Evolutionary conservation across 352 stramenopile species (phyloP), one percentile per base, ranked within the genome.

Genomic region (Phytophthora fragariae): DNA sequence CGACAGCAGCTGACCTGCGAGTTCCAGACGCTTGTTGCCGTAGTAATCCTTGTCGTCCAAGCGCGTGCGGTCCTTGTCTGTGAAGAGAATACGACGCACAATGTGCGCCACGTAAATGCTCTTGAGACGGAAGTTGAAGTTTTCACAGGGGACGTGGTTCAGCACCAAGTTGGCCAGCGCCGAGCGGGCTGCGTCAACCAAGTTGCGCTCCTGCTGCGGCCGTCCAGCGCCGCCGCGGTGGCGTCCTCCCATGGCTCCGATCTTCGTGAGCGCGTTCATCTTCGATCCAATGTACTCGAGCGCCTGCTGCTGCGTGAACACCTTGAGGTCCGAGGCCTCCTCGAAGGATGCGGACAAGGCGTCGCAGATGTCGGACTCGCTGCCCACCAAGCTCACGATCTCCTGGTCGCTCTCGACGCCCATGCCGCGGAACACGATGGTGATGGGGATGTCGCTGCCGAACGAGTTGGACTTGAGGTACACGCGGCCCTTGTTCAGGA

Each of bases 1-100:
- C 33, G 94, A 98, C 17, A 99, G 87, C 54, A 99, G 81, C 83
- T 99, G 98, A 27, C 98, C 98, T 10, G 98, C 98, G 24, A 99
- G 86, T 77, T 99, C 98, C n/a, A 99, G 81, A 58, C 98, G 91
- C 83, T 99, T 99, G 84, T 99, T 99, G 24, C 98, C 98, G 73
- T 99, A 99, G 83, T 99, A 99, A 83, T 99, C 98, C 80, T 99
- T 99, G 82, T 99, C 98, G 77, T 99, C 98, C 57, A 99, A 81
- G 8, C 86, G 88, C 64, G 88, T 95, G 60, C 95, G 84, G 70
- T 97, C 88, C 72, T 92, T 92, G 75, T 96, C 89, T 24, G 91
- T 97, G 56, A 92, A 86, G 29, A 97, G 81, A 59, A 97, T 91
- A 52, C 97, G 90, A 27, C 98, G 88, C 35, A 99, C 95, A 84